Evolutionary conservation across 1,139 yeast genomes (phyloP), one percentile per base, ranked within the genome.

Genomic region (Nakaseomyces nivariensis): DNA sequence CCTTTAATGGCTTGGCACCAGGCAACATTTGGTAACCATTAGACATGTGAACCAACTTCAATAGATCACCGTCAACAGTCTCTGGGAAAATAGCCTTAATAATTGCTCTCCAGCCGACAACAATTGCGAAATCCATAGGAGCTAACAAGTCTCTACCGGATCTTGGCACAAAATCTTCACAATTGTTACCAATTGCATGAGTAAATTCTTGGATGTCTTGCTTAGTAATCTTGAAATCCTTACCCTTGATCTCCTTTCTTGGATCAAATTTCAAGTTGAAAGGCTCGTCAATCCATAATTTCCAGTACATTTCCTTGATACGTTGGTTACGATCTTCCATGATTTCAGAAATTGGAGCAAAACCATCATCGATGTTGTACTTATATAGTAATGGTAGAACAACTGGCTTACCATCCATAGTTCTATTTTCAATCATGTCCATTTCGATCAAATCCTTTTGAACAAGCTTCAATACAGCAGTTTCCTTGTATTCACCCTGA

Each of bases 51-150:
- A 92, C 98, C 66, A 92, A 79, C 68, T 85, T 85, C 73, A 92
- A 77, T 65, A 92, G 77, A 68, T 92, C 98, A 72, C 98, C 98
- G 69, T 94, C 97, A 61, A 94, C 95, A 56, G 83, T 81, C 69
- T 81, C 81, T 51, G 98, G 98, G 94, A 92, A 94, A 60, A 92
- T 87, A 26, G 97, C 92, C 74, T 85, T 88, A 74, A 92, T 90
- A 66, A 94, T 90, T 48, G 97, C 95, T 73, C 85, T 85, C 99
- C 99, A 92, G 47, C 98, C 98, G 63, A 90, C 80, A 53, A 94
- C 97, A 70, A 92, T 92, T 49, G 98, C 97, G 67, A 90, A 94
- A 75, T 92, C 99, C 97, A 92, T 92, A 64, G 99, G 99, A 49
- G 98, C 98, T 62, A 81, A 77, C 53, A 89, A 82, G 48, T 76